Evolutionary conservation across 202 grass and related monocot species (phyloP).

Genomic region (Carex arenaria): DNA sequence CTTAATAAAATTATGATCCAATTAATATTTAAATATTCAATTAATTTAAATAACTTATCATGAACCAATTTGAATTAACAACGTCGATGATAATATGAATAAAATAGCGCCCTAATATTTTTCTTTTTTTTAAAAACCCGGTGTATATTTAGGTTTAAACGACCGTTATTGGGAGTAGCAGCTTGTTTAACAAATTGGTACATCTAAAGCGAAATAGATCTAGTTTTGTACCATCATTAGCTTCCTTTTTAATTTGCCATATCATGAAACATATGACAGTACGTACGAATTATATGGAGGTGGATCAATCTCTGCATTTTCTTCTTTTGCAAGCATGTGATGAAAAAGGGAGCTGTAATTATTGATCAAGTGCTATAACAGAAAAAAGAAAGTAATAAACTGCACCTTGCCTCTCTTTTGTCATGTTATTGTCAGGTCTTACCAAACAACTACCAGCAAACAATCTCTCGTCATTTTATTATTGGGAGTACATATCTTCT

Average conservation of each 20-base stretch:
- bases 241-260: neutral
- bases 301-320: neutral
- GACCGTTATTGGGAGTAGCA: neutral
- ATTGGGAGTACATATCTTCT: too few species aligned
- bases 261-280: neutral
- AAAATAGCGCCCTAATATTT: too few species aligned
- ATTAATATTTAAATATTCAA: neutral
- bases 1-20: neutral
- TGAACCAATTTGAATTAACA: too few species aligned
- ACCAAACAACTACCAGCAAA: neutral
- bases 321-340: constrained; percentile 9
- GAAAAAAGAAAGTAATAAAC: neutral
- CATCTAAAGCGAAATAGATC: neutral
- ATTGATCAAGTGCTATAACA: neutral
- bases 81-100: too few species aligned
- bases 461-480: too few species aligned
- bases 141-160: too few species aligned
- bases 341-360: neutral
- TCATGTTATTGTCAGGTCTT: neutral
- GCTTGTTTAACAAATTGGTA: neutral
- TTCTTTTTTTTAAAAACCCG: too few species aligned
- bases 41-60: too few species aligned
- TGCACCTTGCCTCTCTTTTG: neutral
- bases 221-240: neutral
- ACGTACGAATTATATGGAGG: neutral